Conservation (phyloP, 2,329 filamentous ascomycete species). For the Fonsecaea pedrosoi region DNA sequence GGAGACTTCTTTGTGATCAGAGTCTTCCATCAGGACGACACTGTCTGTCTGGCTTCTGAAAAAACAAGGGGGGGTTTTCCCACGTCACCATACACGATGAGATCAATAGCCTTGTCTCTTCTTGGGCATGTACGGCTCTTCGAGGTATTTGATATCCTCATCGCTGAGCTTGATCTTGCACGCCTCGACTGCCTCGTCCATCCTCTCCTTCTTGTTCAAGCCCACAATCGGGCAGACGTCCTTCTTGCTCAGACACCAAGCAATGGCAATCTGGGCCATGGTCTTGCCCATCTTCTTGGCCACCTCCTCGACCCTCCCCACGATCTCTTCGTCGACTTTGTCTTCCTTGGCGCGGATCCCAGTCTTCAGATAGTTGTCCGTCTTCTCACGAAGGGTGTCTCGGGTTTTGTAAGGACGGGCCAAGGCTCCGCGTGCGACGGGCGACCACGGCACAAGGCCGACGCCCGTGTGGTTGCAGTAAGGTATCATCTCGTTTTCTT, state of each 20-base stretch:
- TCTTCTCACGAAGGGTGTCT: constrained; percentile 52
- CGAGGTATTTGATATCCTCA: constrained; percentile 67
- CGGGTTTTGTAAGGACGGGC: constrained; percentile 55
- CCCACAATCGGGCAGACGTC: constrained; percentile 67
- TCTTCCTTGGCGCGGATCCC: constrained; percentile 52
- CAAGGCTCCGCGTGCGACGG: constrained; percentile 54
- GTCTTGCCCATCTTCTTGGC: constrained; percentile 63
- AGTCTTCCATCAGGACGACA: not conserved
- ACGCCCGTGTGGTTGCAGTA: constrained; percentile 50
- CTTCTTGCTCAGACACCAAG: constrained; percentile 65
- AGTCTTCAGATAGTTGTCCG: constrained; percentile 51
- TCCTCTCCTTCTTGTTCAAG: constrained; percentile 63
- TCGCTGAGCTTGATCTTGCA: constrained; percentile 57
- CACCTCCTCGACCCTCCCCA: constrained; percentile 64
- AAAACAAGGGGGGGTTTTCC: too few relatives aligned
- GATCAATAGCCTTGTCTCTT: constrained; percentile 36
- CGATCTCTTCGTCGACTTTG: constrained; percentile 60
- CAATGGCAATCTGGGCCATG: constrained; percentile 70
- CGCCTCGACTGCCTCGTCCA: constrained; percentile 65
- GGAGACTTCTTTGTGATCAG: not conserved
- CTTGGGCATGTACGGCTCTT: constrained; percentile 67
- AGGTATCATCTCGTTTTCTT: constrained; percentile 56
- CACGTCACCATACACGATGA: not conserved
- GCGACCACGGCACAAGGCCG: constrained; percentile 50
- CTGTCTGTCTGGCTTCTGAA: not conserved